Base-by-base conservation (phyloP, 768 basidiomycete species). In the Phallus indusiatus region DNA sequence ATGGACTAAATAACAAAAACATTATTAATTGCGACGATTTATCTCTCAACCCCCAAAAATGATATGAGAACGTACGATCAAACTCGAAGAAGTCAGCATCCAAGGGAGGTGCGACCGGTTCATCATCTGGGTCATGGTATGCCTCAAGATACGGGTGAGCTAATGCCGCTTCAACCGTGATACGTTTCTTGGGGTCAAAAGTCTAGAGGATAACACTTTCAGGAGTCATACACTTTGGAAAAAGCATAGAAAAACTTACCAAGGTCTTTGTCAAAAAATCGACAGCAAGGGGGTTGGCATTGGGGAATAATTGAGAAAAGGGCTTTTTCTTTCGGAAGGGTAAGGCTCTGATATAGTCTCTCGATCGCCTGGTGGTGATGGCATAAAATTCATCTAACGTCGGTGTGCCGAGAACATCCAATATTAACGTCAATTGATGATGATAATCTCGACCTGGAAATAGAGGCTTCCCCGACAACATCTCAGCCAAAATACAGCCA, bases 41-140 rank as follows among this genome's bases (percentile, higher is more conserved):
- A 48, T 5, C n/a, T n/a, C n/a, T n/a, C n/a, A n/a, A n/a, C n/a
- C n/a, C n/a, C n/a, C 8, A 59, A 53, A 62, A 33, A 60, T 56
- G 12, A 55, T 10, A 46, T 20, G 22, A 21, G 58, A 4, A 80
- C 88, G 73, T 64, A 90, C 88, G 73, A 71, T 99, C 96, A 70
- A 98, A 98, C 68, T 95, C 93, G 72, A 99, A 99, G 78, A 98
- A 99, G 64, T 88, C 86, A 4, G 93, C 88, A 64, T 91, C 90
- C 52, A 99, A 84, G n/a, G 95, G 94, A 5, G 93, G 88, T 0
- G 94, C 94, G 21, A 86, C 82, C 0, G 96, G 96, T 72, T 99
- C 96, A 67, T 99, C 96, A 53, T 95, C 92, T 1, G 94, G 92
- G 68, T 96, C 94, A 67, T 95, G 94, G 69, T 96, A 95, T 70